Evolutionary conservation across 2,329 filamentous ascomycete species (phyloP).

Genomic region (Apiospora saccharicola): DNA sequence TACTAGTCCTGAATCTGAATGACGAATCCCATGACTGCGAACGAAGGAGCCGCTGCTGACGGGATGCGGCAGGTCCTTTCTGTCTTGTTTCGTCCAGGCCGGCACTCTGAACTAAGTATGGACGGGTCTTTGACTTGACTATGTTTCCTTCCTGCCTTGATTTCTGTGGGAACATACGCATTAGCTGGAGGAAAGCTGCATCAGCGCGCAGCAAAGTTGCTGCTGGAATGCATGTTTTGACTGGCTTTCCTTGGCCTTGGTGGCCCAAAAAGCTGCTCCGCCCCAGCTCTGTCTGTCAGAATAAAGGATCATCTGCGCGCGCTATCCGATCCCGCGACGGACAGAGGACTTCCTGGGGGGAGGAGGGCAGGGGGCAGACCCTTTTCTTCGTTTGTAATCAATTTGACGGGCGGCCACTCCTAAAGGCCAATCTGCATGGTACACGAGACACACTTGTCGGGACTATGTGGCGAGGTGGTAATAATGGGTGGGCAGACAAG

Average conservation of each 20-base stretch:
- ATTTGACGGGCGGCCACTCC: slow-evolving; percentile 38
- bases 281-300: slow-evolving; percentile 14
- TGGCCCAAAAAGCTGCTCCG: slow-evolving; percentile 10
- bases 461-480: slow-evolving; percentile 49
- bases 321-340: slow-evolving; percentile 16
- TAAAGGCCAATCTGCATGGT: slow-evolving; percentile 47
- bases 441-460: slow-evolving; percentile 52
- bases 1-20: slow-evolving; percentile 36
- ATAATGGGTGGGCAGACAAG: slow-evolving; percentile 40
- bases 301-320: slow-evolving; percentile 16
- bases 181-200: slow-evolving; percentile 14
- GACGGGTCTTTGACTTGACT: slow-evolving; percentile 6
- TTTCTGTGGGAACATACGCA: slow-evolving; percentile 19
- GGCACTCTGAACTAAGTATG: not conserved
- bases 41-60: not conserved
- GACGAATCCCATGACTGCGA: slow-evolving; percentile 21
- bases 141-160: slow-evolving; percentile 3
- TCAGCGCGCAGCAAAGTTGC: slow-evolving; percentile 13
- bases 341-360: not conserved
- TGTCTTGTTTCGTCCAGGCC: not conserved
- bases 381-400: slow-evolving; percentile 7
- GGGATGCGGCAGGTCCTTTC: not conserved
- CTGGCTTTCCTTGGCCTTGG: slow-evolving; percentile 17
- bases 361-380: not conserved
- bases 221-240: slow-evolving; percentile 20